Base-by-base conservation (phyloP, 2,329 filamentous ascomycete genomes). In the Clarireedia hainanense region DNA sequence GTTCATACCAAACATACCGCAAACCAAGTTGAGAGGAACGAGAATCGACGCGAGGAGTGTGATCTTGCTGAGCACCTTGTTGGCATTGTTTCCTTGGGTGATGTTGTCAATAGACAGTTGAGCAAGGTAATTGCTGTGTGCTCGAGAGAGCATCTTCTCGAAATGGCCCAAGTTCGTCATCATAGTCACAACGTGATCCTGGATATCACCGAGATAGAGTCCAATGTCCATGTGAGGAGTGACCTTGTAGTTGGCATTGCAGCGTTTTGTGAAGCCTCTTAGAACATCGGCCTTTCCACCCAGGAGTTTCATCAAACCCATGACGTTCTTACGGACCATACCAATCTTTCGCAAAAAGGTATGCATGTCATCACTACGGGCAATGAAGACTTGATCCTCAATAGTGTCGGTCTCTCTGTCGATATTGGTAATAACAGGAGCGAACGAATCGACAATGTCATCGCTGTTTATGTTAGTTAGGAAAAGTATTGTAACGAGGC, bases 141-240 rank as follows among this genome's bases (percentile, higher is more conserved):
- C 88, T 23, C 94, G 87, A 27, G 88, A 91, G 50, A 99, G 80
- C 80, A 99, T 96, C 78, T 97, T 97, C 71, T 99, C 94, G 64
- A 96, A 96, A 70, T 99, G 94, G 1, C 84, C 84, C 65, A 99
- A 73, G 72, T 95, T 99, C 64, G 89, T 94, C 81, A 96, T 95
- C 92, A 97, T 97, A 47, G 94, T 99, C 58, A 99, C 90, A 52
- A 99, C 92, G 80, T 99, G 94, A 73, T 99, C 94, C 72, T 99
- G 94, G 61, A 99, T 96, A 73, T 99, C 94, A 67, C 90, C 90
- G 37, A 99, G 81, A 69, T 99, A 99, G 66, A 99, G 82, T 23
- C 91, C 94, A 62, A 99, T 96, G 68, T 99, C 94, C 75, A 94
- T 94, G 48, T 91, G 88, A 6, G 94, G 94, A 1, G 94, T 96